Conservation (phyloP, 352 stramenopile species). For the Globisporangium cederbergense region DNA sequence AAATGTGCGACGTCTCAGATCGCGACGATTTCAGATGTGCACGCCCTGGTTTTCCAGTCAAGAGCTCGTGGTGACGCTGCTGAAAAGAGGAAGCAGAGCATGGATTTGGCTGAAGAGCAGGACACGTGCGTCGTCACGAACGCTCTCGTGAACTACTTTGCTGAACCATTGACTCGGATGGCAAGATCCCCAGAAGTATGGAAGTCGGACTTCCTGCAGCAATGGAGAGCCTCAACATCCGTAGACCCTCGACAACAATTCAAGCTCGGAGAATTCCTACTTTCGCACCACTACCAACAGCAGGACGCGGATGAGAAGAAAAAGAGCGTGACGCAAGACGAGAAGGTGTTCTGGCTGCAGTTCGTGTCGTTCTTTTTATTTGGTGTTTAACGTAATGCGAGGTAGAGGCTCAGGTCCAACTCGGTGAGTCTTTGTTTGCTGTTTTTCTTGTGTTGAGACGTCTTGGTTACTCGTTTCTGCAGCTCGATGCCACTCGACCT, state of each 20-base stretch:
- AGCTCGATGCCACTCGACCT: background rate
- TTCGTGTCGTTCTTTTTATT: slow-evolving; percentile 65
- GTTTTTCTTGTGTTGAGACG: background rate
- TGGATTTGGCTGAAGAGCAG: background rate
- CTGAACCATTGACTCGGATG: background rate
- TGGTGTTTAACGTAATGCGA: slow-evolving; percentile 19
- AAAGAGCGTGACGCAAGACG: slow-evolving; percentile 4
- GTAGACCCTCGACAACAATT: background rate
- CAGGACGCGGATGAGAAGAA: background rate
- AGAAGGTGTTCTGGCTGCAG: slow-evolving; percentile 55
- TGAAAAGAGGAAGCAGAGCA: background rate
- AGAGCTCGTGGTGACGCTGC: background rate
- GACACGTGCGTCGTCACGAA: background rate
- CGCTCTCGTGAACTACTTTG: slow-evolving; percentile 4
- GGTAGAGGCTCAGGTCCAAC: slow-evolving; percentile 3
- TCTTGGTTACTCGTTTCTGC: slow-evolving; percentile 1
- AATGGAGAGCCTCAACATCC: background rate
- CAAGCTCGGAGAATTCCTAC: slow-evolving; percentile 6
- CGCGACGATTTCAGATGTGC: slow-evolving; percentile 24
- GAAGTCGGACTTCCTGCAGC: slow-evolving; percentile 5
- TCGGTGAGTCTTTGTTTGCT: slow-evolving; percentile 1
- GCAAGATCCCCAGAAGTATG: background rate
- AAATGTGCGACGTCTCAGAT: slow-evolving; percentile 25
- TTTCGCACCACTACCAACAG: background rate
- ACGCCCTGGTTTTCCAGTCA: background rate